Evolutionary conservation across 73 alveolate species (phyloP).

Genomic region (Stentor roeselii): DNA sequence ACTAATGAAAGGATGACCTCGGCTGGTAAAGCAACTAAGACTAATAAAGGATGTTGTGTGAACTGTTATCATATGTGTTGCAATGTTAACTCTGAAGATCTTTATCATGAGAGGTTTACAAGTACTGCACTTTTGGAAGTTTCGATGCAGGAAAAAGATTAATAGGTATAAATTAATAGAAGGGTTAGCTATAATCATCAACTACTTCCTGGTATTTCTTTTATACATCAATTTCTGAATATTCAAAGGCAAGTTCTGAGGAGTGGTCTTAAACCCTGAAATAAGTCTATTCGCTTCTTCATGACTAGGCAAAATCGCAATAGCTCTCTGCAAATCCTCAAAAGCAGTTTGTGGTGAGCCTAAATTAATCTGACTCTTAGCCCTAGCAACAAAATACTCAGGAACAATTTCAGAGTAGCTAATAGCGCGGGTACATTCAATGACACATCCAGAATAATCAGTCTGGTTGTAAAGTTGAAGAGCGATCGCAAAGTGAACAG

Average conservation of each 20-base stretch:
- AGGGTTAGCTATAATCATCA: not conserved
- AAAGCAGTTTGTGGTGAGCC: constrained; percentile 49
- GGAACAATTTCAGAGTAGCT: constrained; percentile 47
- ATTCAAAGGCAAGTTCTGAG: constrained; percentile 1
- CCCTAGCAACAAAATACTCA: constrained; percentile 56
- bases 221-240: constrained; percentile 5
- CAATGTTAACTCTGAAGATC: not conserved
- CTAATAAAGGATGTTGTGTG: not conserved
- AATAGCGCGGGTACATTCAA: constrained; percentile 66
- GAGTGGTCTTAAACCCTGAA: constrained; percentile 36
- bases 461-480: constrained; percentile 46
- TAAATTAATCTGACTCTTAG: constrained; percentile 54
- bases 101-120: not conserved
- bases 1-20: constrained; percentile 12
- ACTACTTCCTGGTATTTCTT: not conserved
- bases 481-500: constrained; percentile 68
- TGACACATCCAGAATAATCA: constrained; percentile 69
- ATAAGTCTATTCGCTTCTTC: constrained; percentile 56
- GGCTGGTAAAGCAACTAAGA: not conserved
- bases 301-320: constrained; percentile 53
- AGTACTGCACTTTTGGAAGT: not conserved
- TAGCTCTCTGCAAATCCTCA: constrained; percentile 52
- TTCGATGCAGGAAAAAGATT: not conserved
- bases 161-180: not conserved
- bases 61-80: constrained; percentile 19